These are phyloP conservation scores for Lasiosphaeris hirsuta DNA, from an alignment of 495 filamentous ascomycete species.

Conservation along the genomic window DNA sequence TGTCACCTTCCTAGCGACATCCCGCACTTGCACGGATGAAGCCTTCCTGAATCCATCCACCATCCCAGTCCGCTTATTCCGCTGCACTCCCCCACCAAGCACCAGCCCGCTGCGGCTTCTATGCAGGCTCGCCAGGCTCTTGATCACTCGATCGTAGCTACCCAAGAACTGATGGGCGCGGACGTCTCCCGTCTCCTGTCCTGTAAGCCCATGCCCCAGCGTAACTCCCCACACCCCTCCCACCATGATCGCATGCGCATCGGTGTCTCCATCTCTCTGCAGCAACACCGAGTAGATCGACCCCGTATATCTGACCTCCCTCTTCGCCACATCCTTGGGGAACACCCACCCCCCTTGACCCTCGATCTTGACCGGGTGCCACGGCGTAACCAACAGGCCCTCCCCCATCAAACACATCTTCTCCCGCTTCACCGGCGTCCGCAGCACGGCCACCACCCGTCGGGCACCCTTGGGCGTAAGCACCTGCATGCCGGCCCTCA, in stretches of 20 bases:
- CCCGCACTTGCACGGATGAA: conserved; percentile 1
- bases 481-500: conserved; percentile 35
- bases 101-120: conserved; percentile 31
- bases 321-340: conserved; percentile 25
- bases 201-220: conserved; percentile 40
- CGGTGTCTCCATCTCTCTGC: conserved; percentile 31
- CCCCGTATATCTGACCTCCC: conserved; percentile 34
- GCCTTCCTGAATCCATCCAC: conserved; percentile 36
- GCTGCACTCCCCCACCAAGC: conserved; percentile 31
- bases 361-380: conserved; percentile 36
- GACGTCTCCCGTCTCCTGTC: conserved; percentile 21
- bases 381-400: conserved; percentile 36
- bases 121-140: conserved; percentile 25
- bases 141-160: conserved; percentile 31
- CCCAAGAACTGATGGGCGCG: conserved; percentile 44
- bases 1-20: neutral
- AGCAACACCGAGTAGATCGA: conserved; percentile 42
- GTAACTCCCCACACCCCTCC: conserved; percentile 43
- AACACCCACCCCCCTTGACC: conserved; percentile 31
- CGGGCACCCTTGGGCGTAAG: conserved; percentile 35
- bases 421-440: conserved; percentile 26
- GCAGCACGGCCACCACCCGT: conserved; percentile 36
- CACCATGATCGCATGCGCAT: conserved; percentile 40
- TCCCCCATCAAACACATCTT: conserved; percentile 18
- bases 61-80: conserved; percentile 31